Base-by-base conservation (phyloP, 371 early-diverging fungal species). In the Rhizopus sp. region DNA sequence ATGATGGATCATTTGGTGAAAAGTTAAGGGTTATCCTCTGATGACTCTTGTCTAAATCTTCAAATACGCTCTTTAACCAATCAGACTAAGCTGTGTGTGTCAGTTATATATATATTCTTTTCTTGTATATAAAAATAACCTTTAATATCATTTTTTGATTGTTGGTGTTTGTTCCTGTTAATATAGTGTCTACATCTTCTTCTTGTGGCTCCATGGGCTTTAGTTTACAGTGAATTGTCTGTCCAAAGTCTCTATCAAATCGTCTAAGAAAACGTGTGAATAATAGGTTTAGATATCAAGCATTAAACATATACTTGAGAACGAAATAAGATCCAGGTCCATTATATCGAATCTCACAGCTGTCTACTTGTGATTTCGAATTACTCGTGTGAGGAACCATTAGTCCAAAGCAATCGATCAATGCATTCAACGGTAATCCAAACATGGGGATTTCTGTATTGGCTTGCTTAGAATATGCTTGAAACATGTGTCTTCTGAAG, bases 131-230 rank as follows among this genome's bases (percentile, higher is more conserved):
- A 29, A n/a, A 17, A 52, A 33, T 56, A 68, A 60, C 73, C 52
- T 60, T 66, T 56, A 70, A 68, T 45, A 68, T 68, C 17, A 67
- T 61, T 16, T 52, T 42, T 31, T 70, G 68, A 15, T n/a, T 17
- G 15, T 13, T 10, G 5, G 55, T 39, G 3, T 54, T 44, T 29
- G 33, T 40, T 12, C 32, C 53, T 17, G 48, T 56, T 1, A 61
- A 56, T 4, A 23, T 23, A 23, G 61, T 59, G 6, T 44, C 62
- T 7, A 61, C 49, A 32, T 53, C 48, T 23, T 72, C 78, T 7
- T 58, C 56, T 16, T 74, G 73, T 9, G 73, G 69, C 15, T 74
- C 69, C 29, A 70, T 49, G 2, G 78, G 72, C 6, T 51, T 59
- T 5, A 78, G 12, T 13, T 62, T 55, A 38, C 67, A 70, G 8